Evolutionary conservation across 352 stramenopile species (phyloP).

Genomic region (Phytophthora pisi): DNA sequence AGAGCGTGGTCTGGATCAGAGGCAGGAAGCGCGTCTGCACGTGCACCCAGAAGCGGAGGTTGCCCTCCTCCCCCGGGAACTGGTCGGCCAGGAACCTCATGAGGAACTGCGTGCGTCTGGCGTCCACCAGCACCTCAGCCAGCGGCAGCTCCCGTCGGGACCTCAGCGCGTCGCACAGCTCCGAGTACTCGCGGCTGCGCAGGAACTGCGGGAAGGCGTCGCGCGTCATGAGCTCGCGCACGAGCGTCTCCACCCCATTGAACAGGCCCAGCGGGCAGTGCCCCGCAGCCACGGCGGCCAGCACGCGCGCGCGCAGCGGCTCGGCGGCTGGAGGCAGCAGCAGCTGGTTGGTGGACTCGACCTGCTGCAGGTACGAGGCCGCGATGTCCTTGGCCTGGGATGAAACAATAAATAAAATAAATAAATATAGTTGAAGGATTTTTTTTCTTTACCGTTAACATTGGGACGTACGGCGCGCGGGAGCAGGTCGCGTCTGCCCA

Average conservation of each 20-base stretch:
- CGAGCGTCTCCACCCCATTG: slow-evolving; percentile 56
- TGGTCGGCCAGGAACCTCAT: slow-evolving; percentile 49
- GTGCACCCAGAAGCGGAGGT: slow-evolving; percentile 76
- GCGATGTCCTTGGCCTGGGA: slow-evolving; percentile 56
- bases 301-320: slow-evolving; percentile 39
- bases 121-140: slow-evolving; percentile 65
- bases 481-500: slow-evolving; percentile 49
- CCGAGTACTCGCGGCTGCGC: slow-evolving; percentile 44
- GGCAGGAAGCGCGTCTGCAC: slow-evolving; percentile 77
- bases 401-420: neutral
- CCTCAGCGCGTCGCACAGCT: slow-evolving; percentile 63
- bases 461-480: slow-evolving; percentile 38
- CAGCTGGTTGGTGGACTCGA: slow-evolving; percentile 29
- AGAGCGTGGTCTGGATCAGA: slow-evolving; percentile 61
- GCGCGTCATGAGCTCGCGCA: slow-evolving; percentile 50
- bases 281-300: slow-evolving; percentile 30
- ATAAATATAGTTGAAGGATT: neutral
- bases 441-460: neutral
- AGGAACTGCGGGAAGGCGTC: slow-evolving; percentile 67
- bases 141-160: slow-evolving; percentile 63
- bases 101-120: slow-evolving; percentile 59
- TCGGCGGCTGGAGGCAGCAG: slow-evolving; percentile 29
- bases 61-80: slow-evolving; percentile 44
- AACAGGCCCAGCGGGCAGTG: slow-evolving; percentile 65
- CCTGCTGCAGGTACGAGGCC: slow-evolving; percentile 41